Evolutionary conservation across 2,329 filamentous ascomycete genomes (phyloP), one percentile per base, ranked within the genome.

Genomic region (Metarhizium humberi): DNA sequence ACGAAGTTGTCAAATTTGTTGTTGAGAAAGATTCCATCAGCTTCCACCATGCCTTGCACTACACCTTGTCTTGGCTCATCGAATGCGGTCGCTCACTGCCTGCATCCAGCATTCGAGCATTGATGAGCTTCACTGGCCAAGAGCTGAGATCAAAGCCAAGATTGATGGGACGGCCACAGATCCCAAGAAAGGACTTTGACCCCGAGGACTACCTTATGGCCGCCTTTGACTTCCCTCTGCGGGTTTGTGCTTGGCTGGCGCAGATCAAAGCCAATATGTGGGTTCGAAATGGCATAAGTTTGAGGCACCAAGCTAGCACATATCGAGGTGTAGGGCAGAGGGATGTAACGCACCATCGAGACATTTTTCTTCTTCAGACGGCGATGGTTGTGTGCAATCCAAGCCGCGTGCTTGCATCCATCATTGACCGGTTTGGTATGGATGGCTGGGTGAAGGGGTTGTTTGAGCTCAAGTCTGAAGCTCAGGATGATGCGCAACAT

Each of bases 181-280:
- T 83, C 65, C 77, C 80, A 0, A 78, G 78, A 54, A 78, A 79
- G 25, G 77, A 82, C 16, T 79, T 81, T 59, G 75, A 75, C 0
- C 74, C 86, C 0, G 88, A 95, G 63, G 90, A 95, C 67, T 86
- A 92, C 64, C 76, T 96, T 25, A 85, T 96, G 68, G 86, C 88
- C 2, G 83, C 91, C 52, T 96, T 99, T 64, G 94, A 99, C 69
- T 96, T 90, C 64, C 92, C 95, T 0, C 77, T 99, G 4, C 82
- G 95, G 53, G 92, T 97, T 0, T 96, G 91, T 67, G 91, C 90
- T 20, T 99, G 94, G 94, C 77, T 99, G 36, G 89, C 94, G 6
- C 95, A 99, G 73, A 97, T 99, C 84, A 96, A 95, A 69, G 91
- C 92, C 18, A 90, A 91, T 52, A 95, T 97, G 85, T 99, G 95